These are phyloP conservation scores for Hypoxylon trugodes DNA, from an alignment of 495 filamentous ascomycete genomes.

Conservation along the genomic window DNA sequence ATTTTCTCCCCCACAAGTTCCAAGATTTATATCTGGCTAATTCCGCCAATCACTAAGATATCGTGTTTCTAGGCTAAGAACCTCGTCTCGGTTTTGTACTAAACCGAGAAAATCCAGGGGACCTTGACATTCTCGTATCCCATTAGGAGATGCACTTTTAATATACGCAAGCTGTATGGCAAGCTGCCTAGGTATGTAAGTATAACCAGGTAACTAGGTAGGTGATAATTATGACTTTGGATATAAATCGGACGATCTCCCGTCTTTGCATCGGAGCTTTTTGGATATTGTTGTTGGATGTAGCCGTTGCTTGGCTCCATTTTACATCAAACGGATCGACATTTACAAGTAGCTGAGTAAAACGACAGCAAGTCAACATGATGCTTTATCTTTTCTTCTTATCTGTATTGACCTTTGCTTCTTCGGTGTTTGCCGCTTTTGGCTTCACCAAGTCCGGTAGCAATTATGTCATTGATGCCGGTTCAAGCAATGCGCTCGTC, in stretches of 20 bases:
- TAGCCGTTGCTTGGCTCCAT: neutral
- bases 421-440: constrained; percentile 50
- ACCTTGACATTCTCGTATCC: neutral
- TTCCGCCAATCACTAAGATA: constrained; percentile 21
- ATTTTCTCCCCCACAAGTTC: constrained; percentile 7
- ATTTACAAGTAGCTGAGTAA: neutral
- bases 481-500: constrained; percentile 60
- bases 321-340: neutral
- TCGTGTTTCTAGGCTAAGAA: neutral
- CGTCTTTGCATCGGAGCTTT: constrained; percentile 4
- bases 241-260: constrained; percentile 28
- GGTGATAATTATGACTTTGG: constrained; percentile 5
- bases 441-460: constrained; percentile 53
- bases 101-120: constrained; percentile 16
- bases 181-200: neutral
- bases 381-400: constrained; percentile 33
- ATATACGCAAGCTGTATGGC: neutral
- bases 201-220: no score
- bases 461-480: constrained; percentile 63
- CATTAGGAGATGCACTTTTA: neutral
- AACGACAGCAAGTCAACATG: neutral
- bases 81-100: constrained; percentile 27
- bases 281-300: neutral
- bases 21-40: no score
- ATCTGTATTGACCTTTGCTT: constrained; percentile 44